These are phyloP conservation scores for Cyanidioschyzon merolae DNA, from an alignment of 23 red algal genomes.

Conservation along the genomic window DNA sequence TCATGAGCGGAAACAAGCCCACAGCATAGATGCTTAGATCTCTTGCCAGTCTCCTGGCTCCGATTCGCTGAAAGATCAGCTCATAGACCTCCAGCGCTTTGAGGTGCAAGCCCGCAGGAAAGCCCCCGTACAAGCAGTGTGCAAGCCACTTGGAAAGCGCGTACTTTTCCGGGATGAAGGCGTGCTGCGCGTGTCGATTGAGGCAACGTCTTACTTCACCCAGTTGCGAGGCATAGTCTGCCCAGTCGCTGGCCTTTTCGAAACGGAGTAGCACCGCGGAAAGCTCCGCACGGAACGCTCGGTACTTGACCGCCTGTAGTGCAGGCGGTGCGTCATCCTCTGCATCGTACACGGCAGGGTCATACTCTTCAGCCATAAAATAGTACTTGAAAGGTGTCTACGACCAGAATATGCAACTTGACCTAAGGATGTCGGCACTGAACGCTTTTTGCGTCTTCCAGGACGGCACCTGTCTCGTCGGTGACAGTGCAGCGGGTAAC, in stretches of 20 bases:
- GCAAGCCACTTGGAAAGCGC: conserved; percentile 68
- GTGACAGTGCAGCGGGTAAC: too few species aligned
- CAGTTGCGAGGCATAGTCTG: not conserved
- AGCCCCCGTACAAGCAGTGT: conserved; percentile 67
- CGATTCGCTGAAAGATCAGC: conserved; percentile 60
- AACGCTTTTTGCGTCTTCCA: too few species aligned
- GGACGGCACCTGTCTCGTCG: too few species aligned
- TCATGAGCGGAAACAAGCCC: conserved; percentile 74
- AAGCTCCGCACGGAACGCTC: conserved; percentile 70
- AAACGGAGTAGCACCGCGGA: conserved; percentile 58
- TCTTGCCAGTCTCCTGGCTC: conserved; percentile 33
- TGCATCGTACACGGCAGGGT: conserved; percentile 4
- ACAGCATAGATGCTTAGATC: conserved; percentile 54
- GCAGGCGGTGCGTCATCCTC: conserved; percentile 10
- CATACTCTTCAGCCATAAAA: not conserved
- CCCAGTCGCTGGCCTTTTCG: conserved; percentile 87
- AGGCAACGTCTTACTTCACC: conserved; percentile 9
- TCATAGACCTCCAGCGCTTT: conserved; percentile 83
- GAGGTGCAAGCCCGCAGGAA: conserved; percentile 65
- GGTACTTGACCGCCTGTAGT: conserved; percentile 17
- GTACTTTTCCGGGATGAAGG: conserved; percentile 57
- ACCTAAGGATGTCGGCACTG: too few species aligned
- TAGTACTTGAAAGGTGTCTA: too few species aligned
- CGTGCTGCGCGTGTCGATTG: conserved; percentile 35
- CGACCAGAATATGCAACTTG: too few species aligned